Conservation (phyloP, 495 filamentous ascomycete species). For the Neurospora sp. region DNA sequence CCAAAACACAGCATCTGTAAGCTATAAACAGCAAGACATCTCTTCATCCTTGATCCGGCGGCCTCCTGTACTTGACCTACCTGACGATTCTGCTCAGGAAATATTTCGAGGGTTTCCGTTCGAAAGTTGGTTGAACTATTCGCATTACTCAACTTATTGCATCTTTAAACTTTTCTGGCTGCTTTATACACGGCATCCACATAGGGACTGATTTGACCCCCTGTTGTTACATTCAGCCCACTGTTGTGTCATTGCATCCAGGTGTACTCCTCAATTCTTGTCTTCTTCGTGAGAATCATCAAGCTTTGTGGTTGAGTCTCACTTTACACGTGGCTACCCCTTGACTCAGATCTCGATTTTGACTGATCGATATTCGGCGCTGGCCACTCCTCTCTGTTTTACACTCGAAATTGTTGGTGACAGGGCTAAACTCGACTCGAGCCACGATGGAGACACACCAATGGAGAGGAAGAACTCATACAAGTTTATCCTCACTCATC, state of each 20-base stretch:
- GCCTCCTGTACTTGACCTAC: neutral
- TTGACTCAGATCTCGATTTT: neutral
- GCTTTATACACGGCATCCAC: neutral
- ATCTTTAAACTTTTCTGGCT: neutral
- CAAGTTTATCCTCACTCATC: conserved; percentile 11
- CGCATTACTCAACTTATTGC: neutral
- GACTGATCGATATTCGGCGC: neutral
- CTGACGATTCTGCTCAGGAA: neutral
- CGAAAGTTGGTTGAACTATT: neutral
- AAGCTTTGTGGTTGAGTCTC: neutral
- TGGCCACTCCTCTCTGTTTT: neutral
- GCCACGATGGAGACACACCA: conserved; percentile 1
- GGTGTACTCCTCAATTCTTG: neutral
- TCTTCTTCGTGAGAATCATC: neutral
- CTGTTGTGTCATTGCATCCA: neutral
- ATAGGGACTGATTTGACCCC: neutral
- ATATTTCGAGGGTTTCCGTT: neutral
- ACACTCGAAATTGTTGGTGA: neutral
- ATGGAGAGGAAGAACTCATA: conserved; percentile 2
- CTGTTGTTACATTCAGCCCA: neutral
- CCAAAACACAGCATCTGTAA: neutral
- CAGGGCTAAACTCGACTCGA: neutral
- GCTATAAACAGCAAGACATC: neutral
- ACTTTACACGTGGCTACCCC: conserved; percentile 1
- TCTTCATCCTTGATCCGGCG: neutral